A percentile compares a stretch with the other conserved stretches of the same genome.
Evolutionary conservation across 2,329 filamentous ascomycete species (phyloP).

Genomic region (Cytospora leucostoma): DNA sequence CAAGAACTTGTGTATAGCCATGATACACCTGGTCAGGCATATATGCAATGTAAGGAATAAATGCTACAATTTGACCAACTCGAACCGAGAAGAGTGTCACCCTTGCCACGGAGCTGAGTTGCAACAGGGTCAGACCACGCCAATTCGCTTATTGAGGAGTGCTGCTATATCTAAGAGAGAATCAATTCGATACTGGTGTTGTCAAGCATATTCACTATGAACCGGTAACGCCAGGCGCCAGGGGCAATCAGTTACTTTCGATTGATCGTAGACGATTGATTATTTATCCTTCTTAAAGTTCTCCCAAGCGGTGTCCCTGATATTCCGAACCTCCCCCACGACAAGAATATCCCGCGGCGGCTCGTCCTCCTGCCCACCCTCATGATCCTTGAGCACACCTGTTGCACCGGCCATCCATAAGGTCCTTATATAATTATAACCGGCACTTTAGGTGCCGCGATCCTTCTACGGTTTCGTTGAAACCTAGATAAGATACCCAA

Average conservation of each 20-base stretch:
- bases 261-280: background rate
- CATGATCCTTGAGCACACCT: background rate
- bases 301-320: conserved; percentile 9
- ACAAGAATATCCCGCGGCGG: background rate
- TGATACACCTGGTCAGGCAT: background rate
- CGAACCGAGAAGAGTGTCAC: no score
- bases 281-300: background rate
- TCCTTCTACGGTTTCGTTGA: no score
- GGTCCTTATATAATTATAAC: no score
- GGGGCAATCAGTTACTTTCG: no score
- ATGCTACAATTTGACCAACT: background rate
- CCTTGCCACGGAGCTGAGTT: no score
- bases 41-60: background rate
- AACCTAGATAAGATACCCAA: background rate
- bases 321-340: background rate
- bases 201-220: background rate
- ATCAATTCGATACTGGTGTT: no score
- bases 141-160: no score
- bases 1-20: background rate
- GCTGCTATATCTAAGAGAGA: no score
- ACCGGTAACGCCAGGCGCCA: background rate
- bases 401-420: no score
- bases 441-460: no score
- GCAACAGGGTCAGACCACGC: no score
- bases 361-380: background rate